Percentiles rank a stretch among this genome's conserved stretches.
Evolutionary conservation across 495 filamentous ascomycete species (phyloP).

Genomic region (Penicillium crystallinum): DNA sequence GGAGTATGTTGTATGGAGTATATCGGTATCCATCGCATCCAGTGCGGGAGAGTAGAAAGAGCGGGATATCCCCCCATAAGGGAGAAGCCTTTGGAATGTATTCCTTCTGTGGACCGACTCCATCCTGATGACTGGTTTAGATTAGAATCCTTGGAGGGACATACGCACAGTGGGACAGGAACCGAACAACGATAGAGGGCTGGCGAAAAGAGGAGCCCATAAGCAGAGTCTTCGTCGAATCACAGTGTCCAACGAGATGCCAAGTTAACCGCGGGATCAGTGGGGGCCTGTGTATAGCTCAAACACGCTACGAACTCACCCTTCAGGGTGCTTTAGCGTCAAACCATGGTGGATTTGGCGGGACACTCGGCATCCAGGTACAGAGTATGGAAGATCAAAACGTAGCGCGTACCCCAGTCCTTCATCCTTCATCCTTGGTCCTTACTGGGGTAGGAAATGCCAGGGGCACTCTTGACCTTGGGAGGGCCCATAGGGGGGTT

Average conservation of each 20-base stretch:
- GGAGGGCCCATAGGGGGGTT: background rate
- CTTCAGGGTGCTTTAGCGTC: conserved; percentile 4
- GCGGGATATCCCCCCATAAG: background rate
- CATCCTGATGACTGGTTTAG: background rate
- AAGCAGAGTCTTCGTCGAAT: background rate
- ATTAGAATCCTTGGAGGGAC: background rate
- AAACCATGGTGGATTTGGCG: conserved; percentile 2
- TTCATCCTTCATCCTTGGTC: background rate
- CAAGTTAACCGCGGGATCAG: conserved; percentile 18
- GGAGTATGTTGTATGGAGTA: too few relatives aligned
- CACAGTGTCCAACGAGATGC: background rate
- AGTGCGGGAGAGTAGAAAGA: background rate
- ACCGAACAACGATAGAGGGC: background rate
- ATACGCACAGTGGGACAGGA: background rate
- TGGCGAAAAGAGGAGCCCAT: background rate
- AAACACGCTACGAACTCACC: conserved; percentile 28
- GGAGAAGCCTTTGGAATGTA: background rate
- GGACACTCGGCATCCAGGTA: background rate
- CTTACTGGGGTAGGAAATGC: background rate
- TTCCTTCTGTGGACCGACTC: background rate
- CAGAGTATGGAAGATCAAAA: background rate
- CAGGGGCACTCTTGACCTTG: background rate
- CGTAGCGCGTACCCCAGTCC: background rate
- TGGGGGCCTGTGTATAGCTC: conserved; percentile 19
- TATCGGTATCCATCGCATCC: background rate